Base-by-base conservation (phyloP, 192 early-diverging fungal species). In the Dissophora ornata region DNA sequence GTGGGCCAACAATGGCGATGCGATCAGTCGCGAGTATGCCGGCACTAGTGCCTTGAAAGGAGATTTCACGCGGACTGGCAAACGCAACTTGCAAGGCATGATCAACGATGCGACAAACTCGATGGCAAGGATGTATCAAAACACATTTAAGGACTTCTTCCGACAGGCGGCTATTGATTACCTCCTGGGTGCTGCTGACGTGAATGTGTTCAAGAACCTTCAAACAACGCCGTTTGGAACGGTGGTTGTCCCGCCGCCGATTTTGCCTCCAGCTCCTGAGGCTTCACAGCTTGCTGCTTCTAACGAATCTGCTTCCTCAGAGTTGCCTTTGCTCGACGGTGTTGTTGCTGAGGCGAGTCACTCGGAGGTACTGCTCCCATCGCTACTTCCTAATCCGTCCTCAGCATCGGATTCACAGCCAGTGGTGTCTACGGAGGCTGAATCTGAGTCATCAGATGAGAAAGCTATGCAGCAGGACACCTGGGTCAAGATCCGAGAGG, bases 1-100 rank as follows among this genome's bases (percentile, higher is more conserved):
- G 15, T 93, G 92, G 92, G 92, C 92, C 7, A 92, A 93, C 74
- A 93, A 91, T 57, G 92, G 92, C 22, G 92, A 93, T 73, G 87
- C 84, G 26, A 92, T 93, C 33, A 90, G 88, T 67, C 73, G 88
- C 26, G 89, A 91, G 80, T 92, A 92, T 70, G 89, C 92, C 13
- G 92, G 92, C 8, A 93, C 92, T 1, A 89, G 87, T 67, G 91
- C 92, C 3, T 79, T 93, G 69, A 92, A 92, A 56, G 90, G 91
- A 8, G 92, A 93, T 61, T 93, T 90, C 65, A 93, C 91, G 6
- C 71, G 91, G 67, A 90, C 88, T 6, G 91, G 91, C 24, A 91
- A 90, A 58, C 84, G 91, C 36, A 93, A 93, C 68, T 62, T 93
- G 50, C 81, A 86, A 45, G 89, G 89, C 11, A 80, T 93, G 66